Percentiles rank a stretch among this genome's conserved stretches.
Conservation (phyloP, 2,329 filamentous ascomycete species). For the Fusarium multiceps region DNA sequence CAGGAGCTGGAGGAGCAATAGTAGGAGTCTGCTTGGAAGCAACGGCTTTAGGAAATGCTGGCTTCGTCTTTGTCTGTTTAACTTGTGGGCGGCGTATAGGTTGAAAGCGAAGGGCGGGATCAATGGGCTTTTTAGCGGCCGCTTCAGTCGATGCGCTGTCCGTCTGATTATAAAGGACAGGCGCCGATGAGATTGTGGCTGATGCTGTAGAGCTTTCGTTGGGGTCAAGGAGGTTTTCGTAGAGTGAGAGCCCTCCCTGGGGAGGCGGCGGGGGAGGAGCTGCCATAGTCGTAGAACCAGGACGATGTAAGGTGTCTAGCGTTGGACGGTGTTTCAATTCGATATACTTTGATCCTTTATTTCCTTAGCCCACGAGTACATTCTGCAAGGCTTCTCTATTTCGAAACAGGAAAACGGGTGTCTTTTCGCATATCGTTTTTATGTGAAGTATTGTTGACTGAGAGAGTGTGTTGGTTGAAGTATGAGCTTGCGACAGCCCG, state of each 20-base stretch:
- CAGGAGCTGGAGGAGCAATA: slow-evolving; percentile 48
- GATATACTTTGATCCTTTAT: neutral
- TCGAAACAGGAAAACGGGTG: neutral
- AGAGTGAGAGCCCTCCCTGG: slow-evolving; percentile 74
- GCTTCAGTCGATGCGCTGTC: slow-evolving; percentile 58
- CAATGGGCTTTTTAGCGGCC: slow-evolving; percentile 68
- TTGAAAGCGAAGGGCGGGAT: slow-evolving; percentile 81
- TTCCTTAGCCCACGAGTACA: neutral
- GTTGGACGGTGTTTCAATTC: neutral
- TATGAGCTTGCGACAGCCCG: neutral
- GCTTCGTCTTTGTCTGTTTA: slow-evolving; percentile 70
- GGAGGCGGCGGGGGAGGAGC: slow-evolving; percentile 52
- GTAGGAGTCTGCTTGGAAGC: slow-evolving; percentile 50
- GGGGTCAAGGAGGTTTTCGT: slow-evolving; percentile 83
- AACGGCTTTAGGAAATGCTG: slow-evolving; percentile 63
- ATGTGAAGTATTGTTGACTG: neutral
- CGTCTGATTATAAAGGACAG: slow-evolving; percentile 75
- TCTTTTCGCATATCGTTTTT: neutral
- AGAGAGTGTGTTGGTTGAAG: neutral
- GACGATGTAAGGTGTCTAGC: neutral
- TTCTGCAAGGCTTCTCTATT: neutral
- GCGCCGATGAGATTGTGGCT: slow-evolving; percentile 80
- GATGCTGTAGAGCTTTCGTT: slow-evolving; percentile 57
- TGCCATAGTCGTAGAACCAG: slow-evolving; percentile 39
- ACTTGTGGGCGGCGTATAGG: slow-evolving; percentile 81